A percentile compares a stretch with the other conserved stretches of the same genome.
Conservation (phyloP, 225 moss, liverwort and hornwort genomes). For the Physcomitrium patens region DNA sequence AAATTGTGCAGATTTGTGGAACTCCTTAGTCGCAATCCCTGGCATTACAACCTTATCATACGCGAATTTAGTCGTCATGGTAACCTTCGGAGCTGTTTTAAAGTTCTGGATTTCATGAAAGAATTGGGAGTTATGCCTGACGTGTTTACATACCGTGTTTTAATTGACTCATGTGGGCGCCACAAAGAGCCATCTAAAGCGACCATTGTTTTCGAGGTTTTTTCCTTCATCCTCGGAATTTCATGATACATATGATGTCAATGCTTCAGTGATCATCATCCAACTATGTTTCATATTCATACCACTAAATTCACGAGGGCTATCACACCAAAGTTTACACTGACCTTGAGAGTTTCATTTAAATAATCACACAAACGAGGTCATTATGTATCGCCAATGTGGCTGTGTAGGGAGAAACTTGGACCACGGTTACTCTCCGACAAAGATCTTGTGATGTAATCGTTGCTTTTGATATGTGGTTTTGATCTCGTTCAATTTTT, state of each 20-base stretch:
- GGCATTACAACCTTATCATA: constrained; percentile 64
- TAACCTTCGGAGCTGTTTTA: constrained; percentile 46
- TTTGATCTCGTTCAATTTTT: neutral
- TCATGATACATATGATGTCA: neutral
- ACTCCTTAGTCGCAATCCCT: constrained; percentile 48
- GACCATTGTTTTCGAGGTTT: constrained; percentile 52
- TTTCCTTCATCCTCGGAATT: neutral
- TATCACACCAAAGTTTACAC: too few relatives aligned
- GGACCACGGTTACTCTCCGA: neutral
- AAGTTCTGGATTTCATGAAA: constrained; percentile 49
- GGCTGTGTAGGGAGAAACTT: neutral
- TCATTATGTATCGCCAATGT: neutral
- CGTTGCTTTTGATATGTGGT: neutral
- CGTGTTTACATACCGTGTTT: constrained; percentile 59
- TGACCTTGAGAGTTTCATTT: neutral
- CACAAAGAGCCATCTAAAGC: constrained; percentile 51
- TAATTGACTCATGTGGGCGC: constrained; percentile 66
- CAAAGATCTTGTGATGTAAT: neutral
- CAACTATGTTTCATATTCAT: neutral
- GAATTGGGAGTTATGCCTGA: constrained; percentile 55
- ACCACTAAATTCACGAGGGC: too few relatives aligned
- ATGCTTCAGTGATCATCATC: neutral
- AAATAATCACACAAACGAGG: neutral
- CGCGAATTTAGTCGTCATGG: constrained; percentile 52
- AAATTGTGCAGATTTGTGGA: constrained; percentile 49